A percentile compares a stretch with the other conserved stretches of the same genome.
Evolutionary conservation across 2,329 filamentous ascomycete genomes (phyloP).

Genomic region (Colletotrichum caudatum): DNA sequence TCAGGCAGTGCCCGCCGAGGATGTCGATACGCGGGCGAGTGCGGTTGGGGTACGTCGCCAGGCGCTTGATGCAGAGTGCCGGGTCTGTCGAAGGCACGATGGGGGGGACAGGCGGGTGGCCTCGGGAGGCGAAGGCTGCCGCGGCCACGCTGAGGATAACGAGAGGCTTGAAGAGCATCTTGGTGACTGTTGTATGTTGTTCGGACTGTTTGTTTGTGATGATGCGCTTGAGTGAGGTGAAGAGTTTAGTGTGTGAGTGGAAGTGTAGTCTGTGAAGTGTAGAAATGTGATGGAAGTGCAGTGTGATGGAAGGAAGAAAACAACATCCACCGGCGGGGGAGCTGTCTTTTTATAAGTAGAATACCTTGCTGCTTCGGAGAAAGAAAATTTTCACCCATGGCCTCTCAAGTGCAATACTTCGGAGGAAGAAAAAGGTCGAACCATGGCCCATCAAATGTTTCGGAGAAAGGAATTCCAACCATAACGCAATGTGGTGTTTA

Average conservation of each 20-base stretch:
- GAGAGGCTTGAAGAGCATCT: background rate
- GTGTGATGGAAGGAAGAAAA: background rate
- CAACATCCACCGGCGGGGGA: background rate
- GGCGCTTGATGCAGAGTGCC: slow-evolving; percentile 17
- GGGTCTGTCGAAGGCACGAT: slow-evolving; percentile 1
- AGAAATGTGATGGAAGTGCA: background rate
- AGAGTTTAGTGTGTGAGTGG: background rate
- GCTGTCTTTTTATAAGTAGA: background rate
- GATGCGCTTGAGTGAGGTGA: background rate
- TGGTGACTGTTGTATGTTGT: background rate
- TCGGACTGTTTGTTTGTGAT: background rate
- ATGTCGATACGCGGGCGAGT: background rate
- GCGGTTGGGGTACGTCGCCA: slow-evolving; percentile 17
- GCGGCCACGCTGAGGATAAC: background rate
- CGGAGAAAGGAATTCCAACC: too few relatives aligned
- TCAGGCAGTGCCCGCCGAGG: slow-evolving; percentile 6
- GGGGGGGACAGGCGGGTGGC: background rate
- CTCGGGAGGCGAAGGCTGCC: background rate
- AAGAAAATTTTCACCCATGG: background rate
- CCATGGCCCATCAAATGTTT: background rate
- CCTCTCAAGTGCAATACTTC: background rate
- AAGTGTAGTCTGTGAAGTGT: background rate
- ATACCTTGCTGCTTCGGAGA: too few relatives aligned
- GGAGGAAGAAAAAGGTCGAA: background rate
- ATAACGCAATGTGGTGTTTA: background rate